Evolutionary conservation across 2,329 filamentous ascomycete genomes (phyloP).

Genomic region (Fusarium verrucosum): DNA sequence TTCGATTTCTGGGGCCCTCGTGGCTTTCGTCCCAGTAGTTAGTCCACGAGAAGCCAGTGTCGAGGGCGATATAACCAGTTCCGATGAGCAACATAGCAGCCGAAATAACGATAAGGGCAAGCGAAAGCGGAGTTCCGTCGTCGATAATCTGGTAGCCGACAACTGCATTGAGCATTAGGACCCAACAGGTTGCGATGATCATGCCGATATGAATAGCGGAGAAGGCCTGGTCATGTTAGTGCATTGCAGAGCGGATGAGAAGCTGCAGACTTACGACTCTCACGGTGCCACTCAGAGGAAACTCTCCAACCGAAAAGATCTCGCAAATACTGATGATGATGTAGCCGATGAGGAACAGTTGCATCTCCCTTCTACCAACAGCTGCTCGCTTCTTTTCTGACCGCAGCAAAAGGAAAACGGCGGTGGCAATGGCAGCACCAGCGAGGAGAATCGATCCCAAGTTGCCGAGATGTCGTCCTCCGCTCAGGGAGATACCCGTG

Average conservation of each 20-base stretch:
- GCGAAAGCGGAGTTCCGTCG: constrained; percentile 86
- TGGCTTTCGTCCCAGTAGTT: constrained; percentile 74
- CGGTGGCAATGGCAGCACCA: constrained; percentile 76
- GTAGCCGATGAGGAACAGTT: constrained; percentile 88
- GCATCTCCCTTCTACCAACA: constrained; percentile 96
- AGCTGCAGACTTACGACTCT: constrained; percentile 70
- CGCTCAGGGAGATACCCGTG: constrained; percentile 76
- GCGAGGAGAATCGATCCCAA: constrained; percentile 90
- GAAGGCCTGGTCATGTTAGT: constrained; percentile 70
- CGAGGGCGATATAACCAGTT: constrained; percentile 93
- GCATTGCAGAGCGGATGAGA: background rate
- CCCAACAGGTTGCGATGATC: constrained; percentile 88
- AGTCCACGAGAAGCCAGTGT: constrained; percentile 90
- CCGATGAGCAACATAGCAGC: constrained; percentile 80
- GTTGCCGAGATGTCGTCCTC: constrained; percentile 77
- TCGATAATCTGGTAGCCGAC: constrained; percentile 95
- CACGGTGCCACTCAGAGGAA: constrained; percentile 76
- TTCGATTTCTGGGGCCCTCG: constrained; percentile 74
- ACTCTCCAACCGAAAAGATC: constrained; percentile 93
- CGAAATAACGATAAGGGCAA: constrained; percentile 78
- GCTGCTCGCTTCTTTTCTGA: constrained; percentile 93
- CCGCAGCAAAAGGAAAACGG: constrained; percentile 74
- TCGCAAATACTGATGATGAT: constrained; percentile 92
- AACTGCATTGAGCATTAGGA: constrained; percentile 88
- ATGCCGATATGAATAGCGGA: constrained; percentile 89